These are phyloP conservation scores for Glutinoglossum americanum DNA, from an alignment of 495 filamentous ascomycete genomes.

Conservation along the genomic window DNA sequence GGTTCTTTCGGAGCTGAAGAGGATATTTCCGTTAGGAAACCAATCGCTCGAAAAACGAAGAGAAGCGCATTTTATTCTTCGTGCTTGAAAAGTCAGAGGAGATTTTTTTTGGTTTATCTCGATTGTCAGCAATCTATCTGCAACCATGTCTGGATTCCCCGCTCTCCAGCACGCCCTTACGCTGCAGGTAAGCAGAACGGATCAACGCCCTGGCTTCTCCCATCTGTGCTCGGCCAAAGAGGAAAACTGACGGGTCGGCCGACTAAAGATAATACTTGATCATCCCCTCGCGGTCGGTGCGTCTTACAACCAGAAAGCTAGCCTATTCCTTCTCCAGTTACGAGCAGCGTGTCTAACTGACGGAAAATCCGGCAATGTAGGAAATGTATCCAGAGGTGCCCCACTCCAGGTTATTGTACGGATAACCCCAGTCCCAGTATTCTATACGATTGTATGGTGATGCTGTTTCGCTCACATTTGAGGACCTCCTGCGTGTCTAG, in stretches of 20 bases:
- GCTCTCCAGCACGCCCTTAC: constrained; percentile 25
- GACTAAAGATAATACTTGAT: neutral
- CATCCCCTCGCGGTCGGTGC: neutral
- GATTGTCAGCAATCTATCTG: neutral
- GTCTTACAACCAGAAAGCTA: neutral
- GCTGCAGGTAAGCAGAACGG: constrained; percentile 13
- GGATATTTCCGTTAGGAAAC: too few relatives aligned
- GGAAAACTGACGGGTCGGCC: neutral
- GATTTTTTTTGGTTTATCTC: neutral
- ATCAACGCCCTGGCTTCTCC: too few relatives aligned
- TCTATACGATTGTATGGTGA: too few relatives aligned
- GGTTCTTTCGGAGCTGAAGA: too few relatives aligned
- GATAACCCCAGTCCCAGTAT: neutral
- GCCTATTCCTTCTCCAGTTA: neutral
- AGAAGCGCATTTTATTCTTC: neutral
- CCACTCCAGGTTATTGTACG: neutral
- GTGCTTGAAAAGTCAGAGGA: neutral
- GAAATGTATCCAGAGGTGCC: neutral
- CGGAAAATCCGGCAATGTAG: neutral
- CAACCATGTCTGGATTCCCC: constrained; percentile 20
- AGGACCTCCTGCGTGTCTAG: constrained; percentile 9
- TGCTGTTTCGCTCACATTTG: too few relatives aligned
- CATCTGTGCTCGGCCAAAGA: neutral
- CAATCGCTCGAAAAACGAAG: neutral
- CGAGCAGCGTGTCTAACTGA: too few relatives aligned